Conservation (phyloP, 805 yeast genomes). For the Pichia manshurica region DNA sequence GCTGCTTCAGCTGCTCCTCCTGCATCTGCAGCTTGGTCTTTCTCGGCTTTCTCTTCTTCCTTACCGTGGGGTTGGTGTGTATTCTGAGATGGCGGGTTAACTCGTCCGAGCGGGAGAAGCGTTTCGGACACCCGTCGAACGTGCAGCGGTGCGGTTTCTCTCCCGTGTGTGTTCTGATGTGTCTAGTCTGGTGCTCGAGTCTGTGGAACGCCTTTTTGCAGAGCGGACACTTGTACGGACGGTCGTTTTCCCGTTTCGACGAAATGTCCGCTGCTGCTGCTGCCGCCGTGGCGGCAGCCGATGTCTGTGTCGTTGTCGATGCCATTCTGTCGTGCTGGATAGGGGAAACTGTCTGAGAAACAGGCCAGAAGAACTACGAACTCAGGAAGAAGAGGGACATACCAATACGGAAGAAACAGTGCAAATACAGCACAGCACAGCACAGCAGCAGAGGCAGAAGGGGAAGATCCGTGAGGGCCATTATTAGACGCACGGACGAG, state of each 20-base stretch:
- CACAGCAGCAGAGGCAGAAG: neutral
- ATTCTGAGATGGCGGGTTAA: constrained; percentile 67
- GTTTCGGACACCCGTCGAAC: constrained; percentile 63
- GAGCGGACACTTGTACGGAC: constrained; percentile 70
- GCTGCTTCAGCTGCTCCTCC: constrained; percentile 10
- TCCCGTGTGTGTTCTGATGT: constrained; percentile 75
- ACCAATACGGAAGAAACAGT: too few relatives aligned
- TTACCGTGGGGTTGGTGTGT: constrained; percentile 64
- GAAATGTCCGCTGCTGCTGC: neutral
- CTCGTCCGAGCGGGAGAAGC: constrained; percentile 67
- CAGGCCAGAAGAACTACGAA: too few relatives aligned
- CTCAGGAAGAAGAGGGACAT: too few relatives aligned
- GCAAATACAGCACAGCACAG: too few relatives aligned
- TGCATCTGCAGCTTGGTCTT: constrained; percentile 17
- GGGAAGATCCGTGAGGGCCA: neutral
- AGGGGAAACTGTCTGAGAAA: too few relatives aligned
- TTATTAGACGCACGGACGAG: too few relatives aligned
- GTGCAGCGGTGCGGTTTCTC: constrained; percentile 77
- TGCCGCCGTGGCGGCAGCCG: too few relatives aligned
- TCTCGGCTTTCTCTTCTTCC: constrained; percentile 42
- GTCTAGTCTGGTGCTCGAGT: constrained; percentile 73
- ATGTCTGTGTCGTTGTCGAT: too few relatives aligned
- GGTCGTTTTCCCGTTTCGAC: constrained; percentile 26
- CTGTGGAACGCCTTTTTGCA: constrained; percentile 73
- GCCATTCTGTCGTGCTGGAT: too few relatives aligned